phyloP scores from a whole-genome alignment of 2,329 filamentous ascomycete species.

The Fusarium papillatum region DNA sequence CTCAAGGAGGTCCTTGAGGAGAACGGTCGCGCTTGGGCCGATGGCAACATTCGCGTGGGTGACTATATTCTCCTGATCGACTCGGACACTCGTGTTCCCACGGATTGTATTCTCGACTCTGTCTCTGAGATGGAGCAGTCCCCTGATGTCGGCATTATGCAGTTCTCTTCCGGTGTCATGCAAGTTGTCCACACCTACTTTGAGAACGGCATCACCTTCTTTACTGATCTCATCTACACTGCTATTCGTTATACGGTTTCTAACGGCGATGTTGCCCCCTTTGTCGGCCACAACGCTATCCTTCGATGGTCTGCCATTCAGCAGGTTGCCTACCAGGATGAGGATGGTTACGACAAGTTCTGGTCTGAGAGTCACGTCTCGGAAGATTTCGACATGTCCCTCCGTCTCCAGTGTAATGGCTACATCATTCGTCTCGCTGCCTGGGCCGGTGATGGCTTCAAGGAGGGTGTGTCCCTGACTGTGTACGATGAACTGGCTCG shows the following conservation, averaged over 20 bases:
- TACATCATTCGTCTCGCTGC: conserved; percentile 81
- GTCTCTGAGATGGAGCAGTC: conserved; percentile 87
- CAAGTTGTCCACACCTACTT: conserved; percentile 82
- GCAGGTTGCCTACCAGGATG: conserved; percentile 77
- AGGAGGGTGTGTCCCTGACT: conserved; percentile 86
- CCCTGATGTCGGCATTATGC: conserved; percentile 83
- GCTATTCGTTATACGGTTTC: conserved; percentile 84
- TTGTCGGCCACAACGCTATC: conserved; percentile 85
- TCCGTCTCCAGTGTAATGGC: conserved; percentile 79
- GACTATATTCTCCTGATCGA: conserved; percentile 85
- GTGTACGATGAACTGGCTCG: conserved; percentile 88
- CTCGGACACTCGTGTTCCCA: conserved; percentile 83
- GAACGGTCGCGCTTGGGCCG: conserved; percentile 81
- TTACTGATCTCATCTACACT: conserved; percentile 82
- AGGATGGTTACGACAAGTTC: conserved; percentile 82
- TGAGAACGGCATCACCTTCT: conserved; percentile 78
- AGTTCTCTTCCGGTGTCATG: conserved; percentile 85
- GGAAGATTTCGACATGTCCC: conserved; percentile 87
- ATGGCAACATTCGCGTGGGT: conserved; percentile 87
- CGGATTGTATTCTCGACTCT: conserved; percentile 83
- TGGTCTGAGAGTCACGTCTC: conserved; percentile 87
- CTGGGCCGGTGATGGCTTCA: conserved; percentile 83
- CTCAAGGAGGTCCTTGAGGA: conserved; percentile 77
- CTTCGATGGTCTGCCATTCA: conserved; percentile 83
- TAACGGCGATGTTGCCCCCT: conserved; percentile 82